phyloP scores from a whole-genome alignment of 495 filamentous ascomycete genomes.

The Umbilicaria muhlenbergii region DNA sequence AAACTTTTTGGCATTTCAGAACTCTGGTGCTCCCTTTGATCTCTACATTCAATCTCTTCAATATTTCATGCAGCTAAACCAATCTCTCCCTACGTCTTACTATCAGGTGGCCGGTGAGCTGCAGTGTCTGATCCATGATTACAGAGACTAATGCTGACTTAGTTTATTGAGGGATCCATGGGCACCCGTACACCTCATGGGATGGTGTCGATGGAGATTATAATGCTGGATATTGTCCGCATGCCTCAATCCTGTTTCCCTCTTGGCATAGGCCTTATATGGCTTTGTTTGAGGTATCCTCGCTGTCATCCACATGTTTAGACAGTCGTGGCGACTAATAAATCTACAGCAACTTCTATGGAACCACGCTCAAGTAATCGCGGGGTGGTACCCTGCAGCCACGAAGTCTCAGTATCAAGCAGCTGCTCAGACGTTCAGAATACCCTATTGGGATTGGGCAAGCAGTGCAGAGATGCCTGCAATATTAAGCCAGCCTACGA shows the following conservation, averaged over 20 bases:
- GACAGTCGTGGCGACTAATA: background rate
- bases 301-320: background rate
- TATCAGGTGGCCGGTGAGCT: constrained; percentile 14
- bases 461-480: constrained; percentile 21
- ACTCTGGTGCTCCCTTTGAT: constrained; percentile 17
- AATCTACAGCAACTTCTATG: constrained; percentile 14
- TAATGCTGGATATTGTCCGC: constrained; percentile 10
- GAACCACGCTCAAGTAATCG: constrained; percentile 16
- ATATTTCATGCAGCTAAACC: constrained; percentile 13
- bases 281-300: constrained; percentile 25
- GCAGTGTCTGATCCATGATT: background rate
- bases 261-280: constrained; percentile 33
- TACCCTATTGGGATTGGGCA: constrained; percentile 46
- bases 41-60: constrained; percentile 18
- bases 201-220: constrained; percentile 14
- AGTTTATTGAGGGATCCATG: constrained; percentile 14
- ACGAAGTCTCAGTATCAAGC: constrained; percentile 15
- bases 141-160: background rate
- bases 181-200: constrained; percentile 16
- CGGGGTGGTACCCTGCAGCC: constrained; percentile 12
- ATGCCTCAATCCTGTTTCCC: constrained; percentile 16
- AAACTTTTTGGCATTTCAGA: constrained; percentile 12
- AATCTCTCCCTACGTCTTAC: constrained; percentile 13
- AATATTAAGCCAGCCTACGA: constrained; percentile 16
- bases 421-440: constrained; percentile 31